Evolutionary conservation across 768 basidiomycete species (phyloP).

Genomic region (Tulasnella sp.): DNA sequence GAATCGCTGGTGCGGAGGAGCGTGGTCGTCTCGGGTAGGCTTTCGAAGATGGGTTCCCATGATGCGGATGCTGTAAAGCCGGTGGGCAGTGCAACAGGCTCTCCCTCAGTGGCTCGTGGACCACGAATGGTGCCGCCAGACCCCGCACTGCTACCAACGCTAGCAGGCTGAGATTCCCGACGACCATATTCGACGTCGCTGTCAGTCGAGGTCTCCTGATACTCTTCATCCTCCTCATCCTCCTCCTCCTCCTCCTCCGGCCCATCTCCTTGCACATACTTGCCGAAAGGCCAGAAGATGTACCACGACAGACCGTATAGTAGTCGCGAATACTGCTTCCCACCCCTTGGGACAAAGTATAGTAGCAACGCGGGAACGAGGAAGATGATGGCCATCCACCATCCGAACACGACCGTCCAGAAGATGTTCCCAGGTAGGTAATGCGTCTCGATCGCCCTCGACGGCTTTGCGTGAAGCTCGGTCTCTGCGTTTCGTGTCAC

Average conservation of each 20-base stretch:
- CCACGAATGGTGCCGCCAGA: slow-evolving; percentile 17
- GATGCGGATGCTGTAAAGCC: slow-evolving; percentile 21
- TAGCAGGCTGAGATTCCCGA: slow-evolving; percentile 24
- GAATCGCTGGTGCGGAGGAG: slow-evolving; percentile 19
- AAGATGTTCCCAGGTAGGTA: slow-evolving; percentile 88
- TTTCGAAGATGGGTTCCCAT: slow-evolving; percentile 19
- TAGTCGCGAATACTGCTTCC: slow-evolving; percentile 70
- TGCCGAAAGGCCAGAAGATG: slow-evolving; percentile 95
- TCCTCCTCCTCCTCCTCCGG: slow-evolving; percentile 24
- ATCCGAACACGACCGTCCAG: slow-evolving; percentile 83
- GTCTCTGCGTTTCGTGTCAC: slow-evolving; percentile 94
- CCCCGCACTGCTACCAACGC: slow-evolving; percentile 19
- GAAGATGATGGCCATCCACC: slow-evolving; percentile 78
- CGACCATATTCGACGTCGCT: slow-evolving; percentile 27
- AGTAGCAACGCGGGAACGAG: slow-evolving; percentile 56
- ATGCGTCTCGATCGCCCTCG: slow-evolving; percentile 86
- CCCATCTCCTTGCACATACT: slow-evolving; percentile 84
- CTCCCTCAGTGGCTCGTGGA: slow-evolving; percentile 18
- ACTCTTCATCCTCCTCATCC: slow-evolving; percentile 24
- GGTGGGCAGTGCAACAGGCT: slow-evolving; percentile 23
- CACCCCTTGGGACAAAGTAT: slow-evolving; percentile 66
- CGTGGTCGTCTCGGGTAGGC: slow-evolving; percentile 13
- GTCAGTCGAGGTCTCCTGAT: slow-evolving; percentile 20
- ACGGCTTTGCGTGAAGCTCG: slow-evolving; percentile 84
- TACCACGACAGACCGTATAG: slow-evolving; percentile 94